A percentile compares a stretch with the other conserved stretches of the same genome.
These are phyloP conservation scores for Diospyros kaki DNA, from an alignment of 148 eudicot genomes.

Conservation along the genomic window DNA sequence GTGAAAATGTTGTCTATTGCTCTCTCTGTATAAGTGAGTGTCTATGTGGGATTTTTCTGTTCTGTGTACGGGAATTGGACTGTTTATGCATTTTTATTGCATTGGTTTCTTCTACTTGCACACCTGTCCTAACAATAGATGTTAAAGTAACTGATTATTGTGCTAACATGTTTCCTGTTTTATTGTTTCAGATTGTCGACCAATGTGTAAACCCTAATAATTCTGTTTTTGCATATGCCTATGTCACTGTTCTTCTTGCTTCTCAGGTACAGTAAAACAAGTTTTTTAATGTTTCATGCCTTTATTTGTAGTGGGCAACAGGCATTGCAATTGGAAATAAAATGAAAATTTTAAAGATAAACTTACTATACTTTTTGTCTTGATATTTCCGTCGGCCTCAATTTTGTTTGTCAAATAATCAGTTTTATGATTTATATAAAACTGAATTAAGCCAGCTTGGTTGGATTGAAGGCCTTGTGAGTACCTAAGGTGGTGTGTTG, in stretches of 20 bases:
- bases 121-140: too few relatives aligned
- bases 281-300: background rate
- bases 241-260: constrained; percentile 63
- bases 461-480: background rate
- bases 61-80: too few relatives aligned
- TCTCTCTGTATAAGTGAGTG: too few relatives aligned
- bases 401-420: background rate
- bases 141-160: background rate
- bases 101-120: too few relatives aligned
- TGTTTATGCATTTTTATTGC: too few relatives aligned
- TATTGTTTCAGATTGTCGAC: constrained; percentile 49
- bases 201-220: constrained; percentile 32
- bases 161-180: constrained; percentile 12
- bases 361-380: background rate
- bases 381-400: background rate
- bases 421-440: background rate
- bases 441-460: background rate
- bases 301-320: constrained; percentile 5
- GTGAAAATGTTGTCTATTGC: too few relatives aligned
- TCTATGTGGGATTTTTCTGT: too few relatives aligned
- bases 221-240: constrained; percentile 56
- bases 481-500: too few relatives aligned
- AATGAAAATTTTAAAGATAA: constrained; percentile 8
- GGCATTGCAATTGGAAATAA: background rate
- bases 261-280: constrained; percentile 47